Base-by-base conservation (phyloP, 2,329 filamentous ascomycete genomes). In the Neofusicoccum parvum region DNA sequence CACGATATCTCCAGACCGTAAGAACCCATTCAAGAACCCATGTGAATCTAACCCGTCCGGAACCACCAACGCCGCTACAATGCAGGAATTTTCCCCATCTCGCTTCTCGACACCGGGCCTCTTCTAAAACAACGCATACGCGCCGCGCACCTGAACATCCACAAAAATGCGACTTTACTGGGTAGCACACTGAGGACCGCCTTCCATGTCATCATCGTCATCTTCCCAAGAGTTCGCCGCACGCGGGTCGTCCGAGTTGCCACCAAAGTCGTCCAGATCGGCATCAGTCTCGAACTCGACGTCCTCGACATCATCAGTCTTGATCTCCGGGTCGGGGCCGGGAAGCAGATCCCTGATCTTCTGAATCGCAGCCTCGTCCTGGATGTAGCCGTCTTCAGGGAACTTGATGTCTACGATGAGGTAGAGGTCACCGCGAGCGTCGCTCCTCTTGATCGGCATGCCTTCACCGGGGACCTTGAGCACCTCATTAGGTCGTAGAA, bases 361-460 rank as follows among this genome's bases (percentile, higher is more conserved):
- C 64, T 90, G 86, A 66, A 94, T 86, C 0, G 88, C 84, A 12
- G 86, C 85, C n/a, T 92, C 87, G 65, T 91, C 74, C 66, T 80
- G 79, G 66, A 94, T 82, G 92, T 93, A 98, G 32, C 88, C 91
- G 72, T 94, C 88, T 71, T 94, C 88, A 2, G 95, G 95, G 81
- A 98, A 98, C 64, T 92, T 86, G 68, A 99, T 86, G 72, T 95
- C 89, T 69, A 97, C 89, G 43, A 91, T 82, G 48, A 99, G 83
- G 79, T 94, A 99, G 17, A 99, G 82, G 73, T 98, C 93, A 49
- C 95, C 95, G 75, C 88, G 92, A 4, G 81, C 74, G 45, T 99
- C 95, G 68, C 90, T 92, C 65, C 89, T 88, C 85, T 97, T 97
- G 71, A 89, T 79, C 1, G 95, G 95, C 95, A 99, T 99, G 67